A percentile compares a stretch with the other conserved stretches of the same genome.
phyloP scores from a whole-genome alignment of 2,329 filamentous ascomycete genomes.

The Colletotrichum tamarilloi region DNA sequence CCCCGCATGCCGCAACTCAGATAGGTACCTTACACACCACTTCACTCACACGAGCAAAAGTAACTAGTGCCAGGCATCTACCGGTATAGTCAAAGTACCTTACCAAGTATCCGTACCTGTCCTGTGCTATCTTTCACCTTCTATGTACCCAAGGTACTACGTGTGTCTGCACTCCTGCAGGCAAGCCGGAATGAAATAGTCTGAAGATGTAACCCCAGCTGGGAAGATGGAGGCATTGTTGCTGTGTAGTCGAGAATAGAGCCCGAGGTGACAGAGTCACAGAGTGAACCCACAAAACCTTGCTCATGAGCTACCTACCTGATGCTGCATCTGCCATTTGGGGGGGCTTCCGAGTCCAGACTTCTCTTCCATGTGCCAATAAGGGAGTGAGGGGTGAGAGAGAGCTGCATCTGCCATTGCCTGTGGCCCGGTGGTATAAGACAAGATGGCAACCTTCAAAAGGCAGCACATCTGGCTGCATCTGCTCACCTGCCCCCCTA shows the following conservation, averaged over 20 bases:
- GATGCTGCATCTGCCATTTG: background rate
- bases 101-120: no score
- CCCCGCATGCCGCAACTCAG: background rate
- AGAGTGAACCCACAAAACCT: background rate
- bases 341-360: background rate
- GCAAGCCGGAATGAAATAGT: background rate
- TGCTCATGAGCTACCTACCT: background rate
- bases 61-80: background rate
- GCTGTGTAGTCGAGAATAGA: background rate
- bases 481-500: constrained; percentile 17
- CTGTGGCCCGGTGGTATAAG: constrained; percentile 7
- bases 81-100: background rate
- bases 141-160: background rate
- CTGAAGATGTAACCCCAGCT: background rate
- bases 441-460: constrained; percentile 18
- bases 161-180: background rate
- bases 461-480: background rate
- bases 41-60: background rate
- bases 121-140: no score
- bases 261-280: background rate
- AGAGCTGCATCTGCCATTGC: background rate
- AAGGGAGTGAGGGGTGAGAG: background rate
- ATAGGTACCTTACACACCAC: background rate
- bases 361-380: background rate
- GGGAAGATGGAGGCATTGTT: background rate